These are phyloP conservation scores for Plasmodium malariae DNA, from an alignment of 169 alveolate species.

Conservation along the genomic window DNA sequence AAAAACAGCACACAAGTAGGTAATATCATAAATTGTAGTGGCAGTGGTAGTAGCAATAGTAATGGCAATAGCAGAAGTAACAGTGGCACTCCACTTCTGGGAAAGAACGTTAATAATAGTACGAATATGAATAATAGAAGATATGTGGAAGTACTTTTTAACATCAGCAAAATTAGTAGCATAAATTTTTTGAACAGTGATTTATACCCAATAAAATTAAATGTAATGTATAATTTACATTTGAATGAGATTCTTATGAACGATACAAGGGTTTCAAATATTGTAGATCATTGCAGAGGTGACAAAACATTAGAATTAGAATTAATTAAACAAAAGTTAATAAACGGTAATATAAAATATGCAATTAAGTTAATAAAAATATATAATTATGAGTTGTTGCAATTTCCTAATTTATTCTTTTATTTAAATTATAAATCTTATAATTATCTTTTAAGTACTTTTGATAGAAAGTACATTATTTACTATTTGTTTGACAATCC, in stretches of 20 bases:
- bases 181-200: conserved; percentile 32
- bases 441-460: conserved; percentile 44
- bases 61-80: conserved; percentile 12
- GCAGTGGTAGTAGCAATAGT: background rate
- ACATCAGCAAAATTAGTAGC: background rate
- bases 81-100: no score
- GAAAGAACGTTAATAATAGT: background rate
- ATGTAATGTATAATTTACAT: conserved; percentile 16
- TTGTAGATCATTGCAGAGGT: conserved; percentile 33
- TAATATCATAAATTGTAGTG: no score
- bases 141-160: background rate
- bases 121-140: background rate
- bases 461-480: conserved; percentile 59
- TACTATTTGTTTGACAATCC: conserved; percentile 67
- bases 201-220: conserved; percentile 35
- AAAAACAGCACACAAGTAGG: no score
- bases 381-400: conserved; percentile 57
- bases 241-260: conserved; percentile 28
- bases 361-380: conserved; percentile 49
- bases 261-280: conserved; percentile 18
- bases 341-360: conserved; percentile 49
- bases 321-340: conserved; percentile 39
- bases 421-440: conserved; percentile 64
- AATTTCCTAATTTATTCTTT: conserved; percentile 57
- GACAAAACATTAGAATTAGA: conserved; percentile 62